Evolutionary conservation across 768 basidiomycete species (phyloP), one percentile per base, ranked within the genome.

Genomic region (Leccinellum luteum): DNA sequence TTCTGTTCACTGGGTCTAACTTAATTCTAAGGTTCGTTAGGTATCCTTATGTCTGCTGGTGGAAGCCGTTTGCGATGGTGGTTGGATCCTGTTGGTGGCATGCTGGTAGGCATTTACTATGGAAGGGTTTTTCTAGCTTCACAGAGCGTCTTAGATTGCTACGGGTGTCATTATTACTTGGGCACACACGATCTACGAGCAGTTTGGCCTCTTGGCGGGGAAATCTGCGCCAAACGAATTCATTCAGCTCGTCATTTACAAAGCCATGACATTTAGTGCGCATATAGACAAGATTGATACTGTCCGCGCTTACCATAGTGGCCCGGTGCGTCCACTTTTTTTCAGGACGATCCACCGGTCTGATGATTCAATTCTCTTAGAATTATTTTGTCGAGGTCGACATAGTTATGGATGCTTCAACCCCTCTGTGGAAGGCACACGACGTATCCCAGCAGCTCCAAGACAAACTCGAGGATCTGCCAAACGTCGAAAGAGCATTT

Each of bases 311-410:
- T 98, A 98, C 66, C 93, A 97, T 71, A 90, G 89, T 71, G 89
- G 89, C 50, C 89, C 89, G 28, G 88, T 90, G 64, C 51, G 80
- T 51, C 13, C 17, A 15, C 13, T 3, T 38, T 23, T 69, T 47
- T 47, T 12, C 12, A 3, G 30, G 30, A 17, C 1, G 5, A 19
- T 41, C 38, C 34, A 4, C 12, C 12, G 1, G 13, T 32, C 28
- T 23, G 17, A 27, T 62, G 14, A 64, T 56, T 56, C 34, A 15
- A 31, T 38, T 19, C 44, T 30, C 4, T 52, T 64, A 90, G 87
- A 83, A 92, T 58, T 96, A 94, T 68, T 91, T 94, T 68, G 94
- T 98, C 47, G 97, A 98, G 73, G 81, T 98, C 14, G 97, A 99
- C 71, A 83, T 98, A 48, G 95, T 98, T 44, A 91, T 98, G 88